A percentile compares a stretch with the other conserved stretches of the same genome.
Evolutionary conservation across 2,329 filamentous ascomycete species (phyloP).

Genomic region (Byssoonygena ceratinophila): DNA sequence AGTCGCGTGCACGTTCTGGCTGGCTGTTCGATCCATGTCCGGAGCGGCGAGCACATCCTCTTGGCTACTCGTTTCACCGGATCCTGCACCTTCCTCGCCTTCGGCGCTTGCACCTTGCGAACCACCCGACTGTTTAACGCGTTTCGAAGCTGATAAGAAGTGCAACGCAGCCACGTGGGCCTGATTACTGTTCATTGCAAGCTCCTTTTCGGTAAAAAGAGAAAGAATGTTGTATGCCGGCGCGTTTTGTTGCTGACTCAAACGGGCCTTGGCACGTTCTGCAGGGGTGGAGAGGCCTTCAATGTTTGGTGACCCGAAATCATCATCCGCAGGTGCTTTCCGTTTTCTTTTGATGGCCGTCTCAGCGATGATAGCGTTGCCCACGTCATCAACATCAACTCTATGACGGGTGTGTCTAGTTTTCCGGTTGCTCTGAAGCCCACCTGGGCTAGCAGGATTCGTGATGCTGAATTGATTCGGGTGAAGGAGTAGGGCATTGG

Average conservation of each 20-base stretch:
- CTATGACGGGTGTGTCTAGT: constrained; percentile 51
- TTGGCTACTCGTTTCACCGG: constrained; percentile 29
- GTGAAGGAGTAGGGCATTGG: constrained; percentile 53
- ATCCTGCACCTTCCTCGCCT: constrained; percentile 28
- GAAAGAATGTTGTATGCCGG: constrained; percentile 51
- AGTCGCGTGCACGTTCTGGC: constrained; percentile 47
- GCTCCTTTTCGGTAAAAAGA: constrained; percentile 58
- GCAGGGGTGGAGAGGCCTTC: constrained; percentile 39
- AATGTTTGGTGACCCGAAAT: constrained; percentile 48
- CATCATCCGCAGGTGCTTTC: constrained; percentile 47
- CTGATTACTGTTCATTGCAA: constrained; percentile 51
- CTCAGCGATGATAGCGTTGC: constrained; percentile 39
- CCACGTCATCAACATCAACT: constrained; percentile 43
- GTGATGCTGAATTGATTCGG: constrained; percentile 57
- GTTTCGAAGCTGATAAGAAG: constrained; percentile 48
- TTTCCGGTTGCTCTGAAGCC: constrained; percentile 51
- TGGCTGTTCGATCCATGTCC: constrained; percentile 53
- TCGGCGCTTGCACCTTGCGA: constrained; percentile 35
- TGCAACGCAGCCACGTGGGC: constrained; percentile 50
- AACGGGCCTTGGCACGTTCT: constrained; percentile 45
- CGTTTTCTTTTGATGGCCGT: constrained; percentile 48
- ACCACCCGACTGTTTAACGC: constrained; percentile 33
- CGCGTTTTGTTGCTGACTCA: constrained; percentile 48
- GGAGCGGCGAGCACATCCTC: constrained; percentile 36
- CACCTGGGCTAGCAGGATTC: constrained; percentile 53